phyloP scores from a whole-genome alignment of 148 eudicot species.

The Fagopyrum tataricum region DNA sequence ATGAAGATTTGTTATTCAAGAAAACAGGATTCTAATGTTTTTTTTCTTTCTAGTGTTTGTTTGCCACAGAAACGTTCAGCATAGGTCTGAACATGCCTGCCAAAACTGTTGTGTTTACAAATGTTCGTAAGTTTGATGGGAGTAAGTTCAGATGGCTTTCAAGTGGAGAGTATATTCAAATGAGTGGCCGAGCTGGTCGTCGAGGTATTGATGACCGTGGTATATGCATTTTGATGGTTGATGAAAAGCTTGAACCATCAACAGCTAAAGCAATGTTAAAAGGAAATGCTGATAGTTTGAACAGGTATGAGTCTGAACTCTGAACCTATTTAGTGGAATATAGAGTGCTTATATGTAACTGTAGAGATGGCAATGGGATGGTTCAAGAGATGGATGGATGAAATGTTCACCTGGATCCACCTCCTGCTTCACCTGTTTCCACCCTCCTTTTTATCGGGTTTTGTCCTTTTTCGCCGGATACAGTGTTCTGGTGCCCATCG shows the following conservation, averaged over 20 bases:
- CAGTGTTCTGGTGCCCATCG: no score
- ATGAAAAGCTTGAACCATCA: slow-evolving; percentile 97
- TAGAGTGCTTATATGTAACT: not conserved
- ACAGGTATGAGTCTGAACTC: slow-evolving; percentile 46
- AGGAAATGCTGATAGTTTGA: slow-evolving; percentile 92
- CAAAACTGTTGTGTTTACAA: slow-evolving; percentile 92
- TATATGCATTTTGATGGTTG: slow-evolving; percentile 95
- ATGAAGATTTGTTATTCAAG: not conserved
- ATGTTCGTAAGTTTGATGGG: slow-evolving; percentile 98
- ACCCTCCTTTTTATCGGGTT: no score
- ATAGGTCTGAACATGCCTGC: slow-evolving; percentile 99
- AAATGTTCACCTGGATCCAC: no score
- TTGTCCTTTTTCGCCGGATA: no score
- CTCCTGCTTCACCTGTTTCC: no score
- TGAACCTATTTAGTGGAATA: not conserved
- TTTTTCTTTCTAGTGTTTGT: slow-evolving; percentile 62
- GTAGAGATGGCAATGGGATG: no score
- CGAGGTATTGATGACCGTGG: slow-evolving; percentile 99
- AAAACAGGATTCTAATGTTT: not conserved
- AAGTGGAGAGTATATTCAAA: slow-evolving; percentile 96
- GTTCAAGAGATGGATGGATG: no score
- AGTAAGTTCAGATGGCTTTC: slow-evolving; percentile 97
- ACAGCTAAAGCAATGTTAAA: slow-evolving; percentile 93
- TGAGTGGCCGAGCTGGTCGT: slow-evolving; percentile 99
- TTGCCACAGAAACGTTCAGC: slow-evolving; percentile 99